Evolutionary conservation across 2,329 filamentous ascomycete genomes (phyloP), one percentile per base, ranked within the genome.

Genomic region (Alternaria sp.): DNA sequence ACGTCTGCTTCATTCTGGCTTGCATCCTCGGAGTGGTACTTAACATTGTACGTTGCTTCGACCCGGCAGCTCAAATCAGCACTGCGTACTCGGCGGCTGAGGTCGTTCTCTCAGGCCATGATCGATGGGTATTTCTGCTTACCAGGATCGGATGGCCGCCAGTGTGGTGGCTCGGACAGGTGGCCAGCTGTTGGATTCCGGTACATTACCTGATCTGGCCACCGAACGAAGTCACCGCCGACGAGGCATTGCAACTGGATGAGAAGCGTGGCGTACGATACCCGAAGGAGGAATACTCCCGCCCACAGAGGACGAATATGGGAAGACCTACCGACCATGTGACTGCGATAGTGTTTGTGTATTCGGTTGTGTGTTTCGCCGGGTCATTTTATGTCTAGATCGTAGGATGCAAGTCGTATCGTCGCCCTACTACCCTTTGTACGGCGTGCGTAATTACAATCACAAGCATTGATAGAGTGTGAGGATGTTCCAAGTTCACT

Each of bases 111-210:
- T 41, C 48, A 7, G 22, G 48, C 8, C 48, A 51, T n/a, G 34
- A 30, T 14, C 32, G 22, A n/a, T 51, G 48, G 48, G 20, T 28
- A 3, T 51, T 41, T 28, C 38, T 51, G 22, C 36, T 41, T 14
- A 54, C 51, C 9, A 54, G 51, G 24, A 28, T 54, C 16, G 51
- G 51, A 7, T 54, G 51, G 51, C 51, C 41, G 18, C 51, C 51
- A 7, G 51, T 46, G 16, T 54, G 51, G 51, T 44, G 51, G 51
- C 20, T 54, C 7, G 51, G 30, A 5, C 51, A 54, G 36, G 7
- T 54, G 12, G 28, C 32, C 7, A 54, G 51, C 41, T 46, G 51
- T 26, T 34, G 41, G 26, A 46, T 54, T 38, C 51, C 51, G 3
- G 6, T 54, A 2, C 28, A 30, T 18, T 54, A 54, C 34, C 7